Conservation (phyloP, 1,284 basidiomycete species). For the Leccinum fallax region DNA sequence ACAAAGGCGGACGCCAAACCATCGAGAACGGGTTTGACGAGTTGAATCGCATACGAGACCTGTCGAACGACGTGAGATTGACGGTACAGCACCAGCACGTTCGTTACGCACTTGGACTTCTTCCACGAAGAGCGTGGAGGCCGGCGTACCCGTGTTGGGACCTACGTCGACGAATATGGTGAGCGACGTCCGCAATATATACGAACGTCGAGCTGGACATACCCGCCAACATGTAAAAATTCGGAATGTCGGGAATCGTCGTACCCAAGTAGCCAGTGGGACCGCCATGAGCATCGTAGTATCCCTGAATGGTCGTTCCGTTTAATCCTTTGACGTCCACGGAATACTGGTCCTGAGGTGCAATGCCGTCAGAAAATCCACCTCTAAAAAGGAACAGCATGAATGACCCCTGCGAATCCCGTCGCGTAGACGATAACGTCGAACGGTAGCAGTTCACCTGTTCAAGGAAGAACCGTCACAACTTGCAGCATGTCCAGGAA, state of each 20-base stretch:
- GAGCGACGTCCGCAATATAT: not conserved
- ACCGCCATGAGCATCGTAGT: constrained; percentile 38
- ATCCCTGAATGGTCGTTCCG: constrained; percentile 34
- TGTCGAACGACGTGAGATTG: constrained; percentile 1
- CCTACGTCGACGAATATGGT: constrained; percentile 13
- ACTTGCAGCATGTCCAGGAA: not conserved
- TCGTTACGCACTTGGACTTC: constrained; percentile 28
- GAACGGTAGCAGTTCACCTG: constrained; percentile 31
- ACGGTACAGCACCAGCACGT: not conserved
- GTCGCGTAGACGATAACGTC: constrained; percentile 39
- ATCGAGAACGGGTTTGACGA: constrained; percentile 33
- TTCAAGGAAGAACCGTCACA: not conserved
- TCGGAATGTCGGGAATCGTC: constrained; percentile 40
- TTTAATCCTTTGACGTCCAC: constrained; percentile 33
- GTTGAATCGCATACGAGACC: constrained; percentile 33
- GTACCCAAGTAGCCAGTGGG: constrained; percentile 41
- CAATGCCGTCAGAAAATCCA: constrained; percentile 2
- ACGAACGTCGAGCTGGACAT: not conserved
- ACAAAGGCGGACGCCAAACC: constrained; percentile 30
- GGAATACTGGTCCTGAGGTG: constrained; percentile 29
- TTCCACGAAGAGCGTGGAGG: constrained; percentile 38
- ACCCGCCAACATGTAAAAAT: constrained; percentile 39
- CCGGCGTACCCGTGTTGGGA: constrained; percentile 36
- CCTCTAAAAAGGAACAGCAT: not conserved
- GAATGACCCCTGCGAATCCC: constrained; percentile 33